Base-by-base conservation (phyloP, 2,329 filamentous ascomycete genomes). In the Cytospora piceae region DNA sequence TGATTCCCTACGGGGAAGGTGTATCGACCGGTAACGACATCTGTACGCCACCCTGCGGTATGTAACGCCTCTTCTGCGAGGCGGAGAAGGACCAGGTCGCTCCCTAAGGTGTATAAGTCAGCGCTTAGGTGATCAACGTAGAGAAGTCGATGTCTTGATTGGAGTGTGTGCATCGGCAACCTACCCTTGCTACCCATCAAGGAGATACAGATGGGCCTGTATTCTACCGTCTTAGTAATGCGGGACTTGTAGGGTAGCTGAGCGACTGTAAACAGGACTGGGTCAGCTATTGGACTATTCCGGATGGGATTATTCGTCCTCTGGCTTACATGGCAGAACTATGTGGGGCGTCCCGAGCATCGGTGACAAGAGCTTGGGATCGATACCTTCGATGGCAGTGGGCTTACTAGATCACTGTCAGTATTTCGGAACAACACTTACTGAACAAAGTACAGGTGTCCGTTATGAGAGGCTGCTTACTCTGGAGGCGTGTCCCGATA, bases 111-210 rank as follows among this genome's bases (percentile, higher is more conserved):
- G 31, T 46, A 1, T 8, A 7, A 34, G 29, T 64, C 17, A 64
- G 57, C 27, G 42, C 46, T 15, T 15, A 49, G 6, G 1, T 29
- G 27, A 6, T 20, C 24, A 39, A 29, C 9, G 8, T 29, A 17
- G 8, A 22, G n/a, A 29, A 42, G 9, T 20, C 27, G 17, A 55
- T n/a, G 8, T 24, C n/a, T 7, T 9, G 32, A 6, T 2, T 15
- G 27, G 5, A 9, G 6, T n/a, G 11, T 22, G 9, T 46, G 42
- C 17, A 4, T 14, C 27, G 8, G 20, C 0, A 4, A 46, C 58
- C 5, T 58, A 67, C 66, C 66, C 59, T 59, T 63, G 22, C 58
- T 46, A 29, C 66, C 63, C 66, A 67, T 67, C 27, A 67, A 53
- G 0, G 63, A 65, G 31, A 42, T 56, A 37, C 63, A 63, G 29